phyloP scores from a whole-genome alignment of 106 monocot species.

The Xerophyta viscosa region DNA sequence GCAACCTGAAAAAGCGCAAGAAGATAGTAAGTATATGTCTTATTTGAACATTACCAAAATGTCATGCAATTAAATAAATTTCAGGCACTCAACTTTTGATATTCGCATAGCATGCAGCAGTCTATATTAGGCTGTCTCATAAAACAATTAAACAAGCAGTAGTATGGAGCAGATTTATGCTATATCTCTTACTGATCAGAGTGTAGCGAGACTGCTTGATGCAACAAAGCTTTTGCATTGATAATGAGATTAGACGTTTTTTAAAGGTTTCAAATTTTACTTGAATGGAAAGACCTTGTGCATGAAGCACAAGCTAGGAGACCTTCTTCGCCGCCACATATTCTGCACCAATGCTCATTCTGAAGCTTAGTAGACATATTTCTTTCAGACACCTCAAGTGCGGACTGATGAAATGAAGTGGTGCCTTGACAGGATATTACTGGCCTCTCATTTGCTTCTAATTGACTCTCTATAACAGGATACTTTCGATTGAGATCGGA shows the following conservation, averaged over 20 bases:
- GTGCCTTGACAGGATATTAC: slow-evolving; percentile 26
- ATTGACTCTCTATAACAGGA: slow-evolving; percentile 7
- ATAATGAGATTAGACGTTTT: no score
- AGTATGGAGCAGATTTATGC: no score
- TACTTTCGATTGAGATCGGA: slow-evolving; percentile 8
- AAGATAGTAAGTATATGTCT: background rate
- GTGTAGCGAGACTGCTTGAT: no score
- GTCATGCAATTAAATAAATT: no score
- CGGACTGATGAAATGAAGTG: slow-evolving; percentile 58
- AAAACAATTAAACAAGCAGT: no score
- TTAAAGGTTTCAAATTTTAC: no score
- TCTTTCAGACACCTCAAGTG: slow-evolving; percentile 16
- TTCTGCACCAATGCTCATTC: slow-evolving; percentile 9
- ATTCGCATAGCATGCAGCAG: no score
- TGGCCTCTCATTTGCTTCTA: slow-evolving; percentile 10
- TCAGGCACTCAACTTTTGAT: no score
- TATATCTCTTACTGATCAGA: no score
- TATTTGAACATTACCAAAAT: background rate
- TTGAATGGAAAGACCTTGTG: no score
- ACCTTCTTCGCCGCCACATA: slow-evolving; percentile 35
- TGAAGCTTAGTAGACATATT: slow-evolving; percentile 11
- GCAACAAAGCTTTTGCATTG: no score
- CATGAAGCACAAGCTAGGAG: slow-evolving; percentile 34
- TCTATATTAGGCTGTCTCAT: no score
- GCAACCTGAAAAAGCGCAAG: slow-evolving; percentile 14